Conservation (phyloP, 768 basidiomycete species). For the Mycena galopus region DNA sequence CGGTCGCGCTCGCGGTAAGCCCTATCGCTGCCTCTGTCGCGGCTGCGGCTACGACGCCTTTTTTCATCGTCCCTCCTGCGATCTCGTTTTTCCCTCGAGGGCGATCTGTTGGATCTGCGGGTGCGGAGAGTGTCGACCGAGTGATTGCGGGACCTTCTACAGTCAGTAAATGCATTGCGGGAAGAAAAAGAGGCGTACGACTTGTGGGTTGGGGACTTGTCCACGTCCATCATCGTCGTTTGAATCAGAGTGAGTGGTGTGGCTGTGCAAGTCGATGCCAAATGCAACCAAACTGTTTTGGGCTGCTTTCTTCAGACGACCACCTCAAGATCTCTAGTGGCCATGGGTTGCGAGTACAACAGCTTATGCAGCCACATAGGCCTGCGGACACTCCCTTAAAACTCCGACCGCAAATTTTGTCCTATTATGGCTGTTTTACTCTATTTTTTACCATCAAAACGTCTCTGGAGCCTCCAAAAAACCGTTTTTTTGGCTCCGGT, state of each 20-base stretch:
- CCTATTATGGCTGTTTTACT: too few relatives aligned
- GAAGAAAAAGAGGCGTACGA: constrained; percentile 59
- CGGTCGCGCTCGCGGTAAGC: constrained; percentile 62
- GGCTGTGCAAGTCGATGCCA: constrained; percentile 44
- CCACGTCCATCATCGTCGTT: constrained; percentile 73
- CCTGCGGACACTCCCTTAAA: too few relatives aligned
- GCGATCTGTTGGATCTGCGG: constrained; percentile 78
- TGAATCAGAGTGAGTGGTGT: background rate
- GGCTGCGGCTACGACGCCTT: constrained; percentile 73
- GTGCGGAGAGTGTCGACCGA: constrained; percentile 85
- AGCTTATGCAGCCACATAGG: too few relatives aligned
- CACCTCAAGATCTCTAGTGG: too few relatives aligned
- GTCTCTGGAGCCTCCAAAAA: too few relatives aligned
- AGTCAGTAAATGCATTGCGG: constrained; percentile 7
- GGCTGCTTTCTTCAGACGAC: too few relatives aligned
- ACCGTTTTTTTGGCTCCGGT: too few relatives aligned
- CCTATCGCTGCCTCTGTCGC: constrained; percentile 69
- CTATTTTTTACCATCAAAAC: too few relatives aligned
- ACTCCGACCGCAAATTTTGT: too few relatives aligned
- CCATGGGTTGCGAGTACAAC: too few relatives aligned
- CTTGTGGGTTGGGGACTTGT: constrained; percentile 69
- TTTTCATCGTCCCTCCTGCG: constrained; percentile 71
- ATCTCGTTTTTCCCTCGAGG: constrained; percentile 73
- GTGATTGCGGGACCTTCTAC: constrained; percentile 73
- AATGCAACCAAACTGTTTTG: background rate